Base-by-base conservation (phyloP, 305 asterid species). In the Lippia alba region DNA sequence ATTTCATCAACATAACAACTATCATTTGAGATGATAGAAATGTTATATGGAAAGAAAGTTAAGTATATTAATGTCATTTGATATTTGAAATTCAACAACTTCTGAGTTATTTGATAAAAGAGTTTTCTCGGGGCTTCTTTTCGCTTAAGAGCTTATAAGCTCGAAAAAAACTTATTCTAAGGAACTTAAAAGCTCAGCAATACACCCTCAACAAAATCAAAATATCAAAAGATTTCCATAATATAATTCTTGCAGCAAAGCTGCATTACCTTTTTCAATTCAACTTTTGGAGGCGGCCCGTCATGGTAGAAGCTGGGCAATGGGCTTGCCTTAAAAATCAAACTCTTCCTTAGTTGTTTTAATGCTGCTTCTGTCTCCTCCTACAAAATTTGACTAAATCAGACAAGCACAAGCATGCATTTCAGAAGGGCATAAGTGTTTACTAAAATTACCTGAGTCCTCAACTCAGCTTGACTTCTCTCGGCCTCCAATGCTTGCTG, bases 401-500 rank as follows among this genome's bases (percentile, higher is more conserved):
- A 61, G 4, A 12, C 12, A 64, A 39, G 32, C 40, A 61, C 11
- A 18, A 72, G 60, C 66, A 60, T 33, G 67, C n/a, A 66, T 56
- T 6, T 40, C 45, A 63, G 8, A 56, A 64, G 40, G 64, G 40
- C 59, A 30, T 36, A 34, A 19, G 16, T 36, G 64, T 8, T 51
- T 46, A 32, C 62, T 55, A 24, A 63, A 14, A 64, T 51, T 70
- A 90, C 96, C 96, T 90, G 86, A 33, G 85, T 84, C 79, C 92
- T 86, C 62, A 72, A 90, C 81, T 88, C 87, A 74, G 66, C 80
- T 57, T 85, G 93, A 57, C 58, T 78, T 84, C 78, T 90, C 79
- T 86, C 86, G 61, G 91, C 90, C 81, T 85, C 91, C 77, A 88
- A 65, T 24, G 96, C 96, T 82, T 83, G 91, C 66, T 85, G 95